phyloP scores from a whole-genome alignment of 129 eudicot species.

The Cynara cardunculus region DNA sequence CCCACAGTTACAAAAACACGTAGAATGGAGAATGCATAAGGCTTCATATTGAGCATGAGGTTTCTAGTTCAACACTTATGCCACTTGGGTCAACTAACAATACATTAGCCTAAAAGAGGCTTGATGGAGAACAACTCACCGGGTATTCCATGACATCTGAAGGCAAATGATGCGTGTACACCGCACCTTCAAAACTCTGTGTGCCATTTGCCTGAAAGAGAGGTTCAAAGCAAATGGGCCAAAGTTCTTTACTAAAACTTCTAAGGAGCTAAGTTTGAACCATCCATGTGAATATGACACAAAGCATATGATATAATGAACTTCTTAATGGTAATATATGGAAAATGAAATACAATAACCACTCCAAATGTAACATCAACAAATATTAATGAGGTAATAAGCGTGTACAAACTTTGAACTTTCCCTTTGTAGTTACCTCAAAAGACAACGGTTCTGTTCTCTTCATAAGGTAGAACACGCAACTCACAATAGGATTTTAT shows the following conservation, averaged over 20 bases:
- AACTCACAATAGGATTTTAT: conserved; percentile 82
- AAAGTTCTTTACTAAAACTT: background rate
- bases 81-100: background rate
- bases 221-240: background rate
- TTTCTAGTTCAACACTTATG: background rate
- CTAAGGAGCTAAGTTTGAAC: conserved; percentile 3
- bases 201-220: background rate
- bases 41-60: background rate
- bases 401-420: background rate
- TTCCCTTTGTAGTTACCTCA: conserved; percentile 17
- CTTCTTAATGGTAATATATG: background rate
- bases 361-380: conserved; percentile 14
- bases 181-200: background rate
- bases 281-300: conserved; percentile 2
- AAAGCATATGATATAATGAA: conserved; percentile 1
- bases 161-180: background rate
- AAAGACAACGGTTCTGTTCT: conserved; percentile 84
- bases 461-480: conserved; percentile 77
- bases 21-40: background rate
- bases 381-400: background rate
- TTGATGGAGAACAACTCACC: background rate
- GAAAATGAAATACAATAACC: background rate
- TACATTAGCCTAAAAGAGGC: background rate
- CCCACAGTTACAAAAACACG: background rate
- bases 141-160: background rate